Evolutionary conservation across 2,329 filamentous ascomycete genomes (phyloP).

Genomic region (Dothistroma pini): DNA sequence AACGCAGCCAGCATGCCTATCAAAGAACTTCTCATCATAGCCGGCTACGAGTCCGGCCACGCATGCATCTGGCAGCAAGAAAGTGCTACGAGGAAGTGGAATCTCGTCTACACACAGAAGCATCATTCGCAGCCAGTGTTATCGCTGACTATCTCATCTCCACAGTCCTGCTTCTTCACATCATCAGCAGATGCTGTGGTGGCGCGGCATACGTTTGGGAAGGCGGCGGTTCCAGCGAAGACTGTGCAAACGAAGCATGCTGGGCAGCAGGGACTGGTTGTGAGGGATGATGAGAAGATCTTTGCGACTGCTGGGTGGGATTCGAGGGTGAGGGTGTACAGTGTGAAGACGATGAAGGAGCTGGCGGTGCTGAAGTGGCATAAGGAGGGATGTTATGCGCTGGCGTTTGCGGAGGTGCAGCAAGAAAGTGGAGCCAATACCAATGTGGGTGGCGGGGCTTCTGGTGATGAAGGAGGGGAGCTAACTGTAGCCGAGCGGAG

Average conservation of each 20-base stretch:
- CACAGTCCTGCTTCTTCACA: conserved; percentile 63
- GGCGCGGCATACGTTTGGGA: conserved; percentile 65
- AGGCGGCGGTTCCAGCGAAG: conserved; percentile 10
- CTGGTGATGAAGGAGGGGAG: conserved; percentile 8
- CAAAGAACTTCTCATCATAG: conserved; percentile 57
- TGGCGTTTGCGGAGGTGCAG: conserved; percentile 61
- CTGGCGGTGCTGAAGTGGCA: conserved; percentile 95
- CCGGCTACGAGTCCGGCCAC: conserved; percentile 83
- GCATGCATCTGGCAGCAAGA: conserved; percentile 53
- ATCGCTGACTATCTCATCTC: conserved; percentile 49
- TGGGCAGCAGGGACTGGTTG: conserved; percentile 75
- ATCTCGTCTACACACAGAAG: conserved; percentile 60
- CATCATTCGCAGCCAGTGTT: conserved; percentile 77
- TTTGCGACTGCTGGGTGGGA: conserved; percentile 96
- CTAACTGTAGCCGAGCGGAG: conserved; percentile 36
- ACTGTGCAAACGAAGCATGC: conserved; percentile 74
- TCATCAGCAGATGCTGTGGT: conserved; percentile 79
- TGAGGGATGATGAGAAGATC: conserved; percentile 76
- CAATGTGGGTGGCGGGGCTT: background rate
- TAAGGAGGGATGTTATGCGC: conserved; percentile 77
- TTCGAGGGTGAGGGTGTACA: conserved; percentile 72
- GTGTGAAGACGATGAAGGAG: conserved; percentile 73
- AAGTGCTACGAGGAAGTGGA: conserved; percentile 46
- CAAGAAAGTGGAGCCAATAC: background rate
- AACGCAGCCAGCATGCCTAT: conserved; percentile 36